A percentile compares a stretch with the other conserved stretches of the same genome.
These are phyloP conservation scores for Gossypium gossypioides DNA, from an alignment of 441 rosid species.

Conservation along the genomic window DNA sequence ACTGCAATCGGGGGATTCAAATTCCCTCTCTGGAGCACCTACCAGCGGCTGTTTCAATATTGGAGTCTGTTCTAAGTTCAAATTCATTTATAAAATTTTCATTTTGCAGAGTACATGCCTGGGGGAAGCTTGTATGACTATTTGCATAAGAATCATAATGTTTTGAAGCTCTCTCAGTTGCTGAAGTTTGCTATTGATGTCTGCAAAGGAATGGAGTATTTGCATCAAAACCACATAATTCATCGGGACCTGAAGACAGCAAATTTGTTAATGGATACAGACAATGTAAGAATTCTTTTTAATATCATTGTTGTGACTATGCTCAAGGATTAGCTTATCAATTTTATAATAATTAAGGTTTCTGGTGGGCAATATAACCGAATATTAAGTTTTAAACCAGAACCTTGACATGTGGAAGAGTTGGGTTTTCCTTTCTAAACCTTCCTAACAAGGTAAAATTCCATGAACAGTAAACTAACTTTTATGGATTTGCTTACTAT, in stretches of 20 bases:
- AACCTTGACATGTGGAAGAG: background rate
- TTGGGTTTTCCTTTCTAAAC: constrained; percentile 4
- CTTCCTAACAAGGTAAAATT: background rate
- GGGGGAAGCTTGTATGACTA: constrained; percentile 67
- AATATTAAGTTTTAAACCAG: constrained; percentile 1
- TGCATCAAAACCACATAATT: constrained; percentile 63
- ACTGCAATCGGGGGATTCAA: background rate
- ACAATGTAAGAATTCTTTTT: constrained; percentile 32
- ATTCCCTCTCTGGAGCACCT: background rate
- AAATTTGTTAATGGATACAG: constrained; percentile 60
- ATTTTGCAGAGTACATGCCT: constrained; percentile 57
- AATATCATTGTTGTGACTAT: background rate
- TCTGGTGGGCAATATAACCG: background rate
- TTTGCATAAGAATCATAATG: constrained; percentile 52
- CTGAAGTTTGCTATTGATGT: constrained; percentile 64
- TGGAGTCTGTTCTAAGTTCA: background rate
- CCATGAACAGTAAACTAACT: background rate
- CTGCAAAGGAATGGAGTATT: constrained; percentile 69
- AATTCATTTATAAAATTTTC: background rate
- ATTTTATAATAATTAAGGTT: constrained; percentile 3
- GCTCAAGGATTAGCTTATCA: background rate
- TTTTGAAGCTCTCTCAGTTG: constrained; percentile 43
- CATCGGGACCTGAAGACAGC: constrained; percentile 81
- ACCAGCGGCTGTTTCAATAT: background rate
- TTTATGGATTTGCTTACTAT: background rate